These are phyloP conservation scores for Phytophthora pistaciae DNA, from an alignment of 352 stramenopile genomes.

Conservation along the genomic window DNA sequence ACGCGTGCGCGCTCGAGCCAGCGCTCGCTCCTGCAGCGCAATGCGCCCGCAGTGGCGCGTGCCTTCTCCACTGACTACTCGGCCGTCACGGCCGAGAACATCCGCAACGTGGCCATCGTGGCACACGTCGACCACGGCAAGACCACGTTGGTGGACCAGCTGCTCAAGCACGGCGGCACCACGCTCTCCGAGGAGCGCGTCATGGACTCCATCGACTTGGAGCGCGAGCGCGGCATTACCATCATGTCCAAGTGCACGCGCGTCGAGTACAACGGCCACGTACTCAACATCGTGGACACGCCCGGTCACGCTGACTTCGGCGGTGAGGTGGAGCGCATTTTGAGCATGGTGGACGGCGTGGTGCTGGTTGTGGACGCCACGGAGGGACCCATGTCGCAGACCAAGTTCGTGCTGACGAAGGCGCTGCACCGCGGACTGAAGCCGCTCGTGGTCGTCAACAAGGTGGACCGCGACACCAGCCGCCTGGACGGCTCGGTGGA, in stretches of 20 bases:
- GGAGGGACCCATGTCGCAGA: constrained; percentile 98
- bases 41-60: constrained; percentile 38
- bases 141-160: constrained; percentile 98
- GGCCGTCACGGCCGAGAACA: constrained; percentile 54
- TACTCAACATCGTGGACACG: constrained; percentile 98
- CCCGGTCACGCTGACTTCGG: constrained; percentile 99
- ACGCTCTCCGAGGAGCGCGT: constrained; percentile 88
- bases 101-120: constrained; percentile 93
- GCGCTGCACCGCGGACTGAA: constrained; percentile 93
- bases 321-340: constrained; percentile 97
- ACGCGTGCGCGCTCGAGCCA: constrained; percentile 41
- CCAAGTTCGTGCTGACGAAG: constrained; percentile 99
- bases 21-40: constrained; percentile 42
- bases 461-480: constrained; percentile 96
- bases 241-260: constrained; percentile 99
- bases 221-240: constrained; percentile 99
- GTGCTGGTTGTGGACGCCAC: constrained; percentile 98
- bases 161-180: constrained; percentile 97
- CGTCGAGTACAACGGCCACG: constrained; percentile 94
- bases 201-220: constrained; percentile 99
- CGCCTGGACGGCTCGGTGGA: constrained; percentile 95
- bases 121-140: constrained; percentile 99
- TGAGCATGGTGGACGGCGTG: constrained; percentile 98
- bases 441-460: constrained; percentile 99
- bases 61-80: constrained; percentile 58